These are phyloP conservation scores for Candida namnaoensis DNA, from an alignment of 805 yeast species.

Conservation along the genomic window DNA sequence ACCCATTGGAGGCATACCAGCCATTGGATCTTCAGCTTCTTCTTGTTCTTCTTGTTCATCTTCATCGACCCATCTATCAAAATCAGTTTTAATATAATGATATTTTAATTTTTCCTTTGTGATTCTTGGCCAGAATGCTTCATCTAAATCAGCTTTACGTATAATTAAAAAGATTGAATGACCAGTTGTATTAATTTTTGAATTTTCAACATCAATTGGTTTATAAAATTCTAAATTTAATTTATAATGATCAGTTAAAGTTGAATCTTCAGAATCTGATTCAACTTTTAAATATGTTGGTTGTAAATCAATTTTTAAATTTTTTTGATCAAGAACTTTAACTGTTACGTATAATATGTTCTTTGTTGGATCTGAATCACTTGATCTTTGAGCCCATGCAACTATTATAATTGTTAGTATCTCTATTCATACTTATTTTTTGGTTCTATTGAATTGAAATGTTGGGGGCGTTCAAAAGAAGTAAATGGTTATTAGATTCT, in stretches of 20 bases:
- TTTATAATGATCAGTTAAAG: conserved; percentile 36
- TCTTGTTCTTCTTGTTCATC: conserved; percentile 65
- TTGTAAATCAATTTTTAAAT: conserved; percentile 55
- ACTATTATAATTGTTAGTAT: conserved; percentile 27
- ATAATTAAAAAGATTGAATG: conserved; percentile 51
- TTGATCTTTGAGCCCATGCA: conserved; percentile 96
- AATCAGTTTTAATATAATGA: conserved; percentile 85
- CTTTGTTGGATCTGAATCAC: conserved; percentile 58
- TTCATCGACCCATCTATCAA: conserved; percentile 97
- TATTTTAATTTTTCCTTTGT: conserved; percentile 77
- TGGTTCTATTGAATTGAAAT: too few relatives aligned
- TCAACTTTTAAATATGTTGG: conserved; percentile 44
- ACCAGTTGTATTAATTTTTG: conserved; percentile 49
- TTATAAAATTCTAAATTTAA: conserved; percentile 69
- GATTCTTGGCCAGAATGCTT: conserved; percentile 93
- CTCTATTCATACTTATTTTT: too few relatives aligned
- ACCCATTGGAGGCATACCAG: conserved; percentile 28
- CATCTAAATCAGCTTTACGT: conserved; percentile 57
- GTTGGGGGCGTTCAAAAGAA: too few relatives aligned
- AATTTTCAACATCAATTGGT: conserved; percentile 59
- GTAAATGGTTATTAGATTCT: too few relatives aligned
- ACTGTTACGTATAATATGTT: conserved; percentile 73
- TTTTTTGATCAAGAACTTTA: conserved; percentile 58
- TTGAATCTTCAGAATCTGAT: conserved; percentile 36
- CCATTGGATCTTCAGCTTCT: conserved; percentile 24